Conservation (phyloP, 2,329 filamentous ascomycete genomes). For the Dactylonectria estremocensis region DNA sequence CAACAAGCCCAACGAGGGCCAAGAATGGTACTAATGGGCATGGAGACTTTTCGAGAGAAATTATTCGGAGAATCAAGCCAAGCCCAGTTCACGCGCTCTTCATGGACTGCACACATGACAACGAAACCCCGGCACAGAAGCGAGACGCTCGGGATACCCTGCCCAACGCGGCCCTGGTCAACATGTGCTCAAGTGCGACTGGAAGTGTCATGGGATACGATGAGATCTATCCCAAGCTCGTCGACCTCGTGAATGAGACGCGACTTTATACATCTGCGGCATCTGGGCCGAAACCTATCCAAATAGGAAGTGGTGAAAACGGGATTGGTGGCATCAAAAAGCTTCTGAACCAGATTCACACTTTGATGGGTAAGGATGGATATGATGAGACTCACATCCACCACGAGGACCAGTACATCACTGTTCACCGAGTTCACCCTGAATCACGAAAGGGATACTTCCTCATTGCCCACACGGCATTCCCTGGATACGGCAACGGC, state of each 20-base stretch:
- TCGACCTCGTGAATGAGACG: slow-evolving; percentile 94
- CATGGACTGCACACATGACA: slow-evolving; percentile 99
- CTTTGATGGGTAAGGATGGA: slow-evolving; percentile 93
- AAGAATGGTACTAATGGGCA: slow-evolving; percentile 48
- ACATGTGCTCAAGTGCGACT: slow-evolving; percentile 94
- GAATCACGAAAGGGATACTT: slow-evolving; percentile 95
- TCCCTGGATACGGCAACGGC: slow-evolving; percentile 88
- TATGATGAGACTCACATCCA: slow-evolving; percentile 98
- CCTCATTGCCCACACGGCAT: slow-evolving; percentile 95
- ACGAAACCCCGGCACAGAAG: slow-evolving; percentile 96
- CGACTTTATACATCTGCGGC: slow-evolving; percentile 85
- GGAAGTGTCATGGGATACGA: slow-evolving; percentile 99
- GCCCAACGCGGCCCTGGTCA: slow-evolving; percentile 92
- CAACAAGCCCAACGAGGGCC: slow-evolving; percentile 46
- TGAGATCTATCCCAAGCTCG: slow-evolving; percentile 91
- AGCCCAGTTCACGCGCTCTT: slow-evolving; percentile 93
- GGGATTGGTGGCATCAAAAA: slow-evolving; percentile 95
- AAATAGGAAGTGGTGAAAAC: slow-evolving; percentile 78
- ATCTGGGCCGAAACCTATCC: slow-evolving; percentile 72
- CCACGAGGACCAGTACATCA: slow-evolving; percentile 96
- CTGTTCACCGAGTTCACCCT: slow-evolving; percentile 94
- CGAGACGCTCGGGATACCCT: slow-evolving; percentile 94
- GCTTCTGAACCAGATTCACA: slow-evolving; percentile 94
- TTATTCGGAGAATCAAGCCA: slow-evolving; percentile 86
- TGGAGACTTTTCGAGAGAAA: slow-evolving; percentile 66